Conservation (phyloP, 768 basidiomycete genomes). For the Tricholomella constricta region DNA sequence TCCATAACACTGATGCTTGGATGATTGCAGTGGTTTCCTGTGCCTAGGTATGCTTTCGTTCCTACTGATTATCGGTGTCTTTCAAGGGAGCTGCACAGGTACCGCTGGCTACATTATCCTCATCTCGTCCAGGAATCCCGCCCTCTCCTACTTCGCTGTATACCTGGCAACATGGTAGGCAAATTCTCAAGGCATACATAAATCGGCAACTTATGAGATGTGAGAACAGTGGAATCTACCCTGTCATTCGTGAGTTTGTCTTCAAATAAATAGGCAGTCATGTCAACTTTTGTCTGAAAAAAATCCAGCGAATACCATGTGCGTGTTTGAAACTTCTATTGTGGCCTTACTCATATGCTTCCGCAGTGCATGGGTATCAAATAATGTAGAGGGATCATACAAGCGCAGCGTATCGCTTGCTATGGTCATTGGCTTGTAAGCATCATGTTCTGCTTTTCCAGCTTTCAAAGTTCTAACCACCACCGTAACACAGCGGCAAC, state of each 20-base stretch:
- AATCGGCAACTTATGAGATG: neutral
- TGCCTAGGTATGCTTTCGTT: constrained; percentile 32
- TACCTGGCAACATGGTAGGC: constrained; percentile 69
- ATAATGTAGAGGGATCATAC: constrained; percentile 76
- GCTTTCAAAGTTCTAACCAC: neutral
- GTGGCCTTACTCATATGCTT: neutral
- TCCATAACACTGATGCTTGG: neutral
- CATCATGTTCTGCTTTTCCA: neutral
- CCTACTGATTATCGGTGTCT: constrained; percentile 19
- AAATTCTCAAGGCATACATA: neutral
- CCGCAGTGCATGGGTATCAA: constrained; percentile 59
- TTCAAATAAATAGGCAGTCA: neutral
- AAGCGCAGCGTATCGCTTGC: constrained; percentile 73
- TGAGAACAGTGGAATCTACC: constrained; percentile 67
- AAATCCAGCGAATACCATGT: constrained; percentile 61
- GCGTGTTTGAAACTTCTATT: constrained; percentile 18
- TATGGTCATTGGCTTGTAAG: constrained; percentile 68
- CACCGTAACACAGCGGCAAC: constrained; percentile 55
- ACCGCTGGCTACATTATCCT: constrained; percentile 72
- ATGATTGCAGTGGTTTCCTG: constrained; percentile 32
- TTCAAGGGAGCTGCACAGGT: constrained; percentile 31
- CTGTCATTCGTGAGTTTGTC: constrained; percentile 58
- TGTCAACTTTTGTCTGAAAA: neutral
- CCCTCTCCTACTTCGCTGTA: constrained; percentile 71
- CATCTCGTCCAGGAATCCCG: constrained; percentile 58